phyloP scores from a whole-genome alignment of 768 basidiomycete genomes.

The Russula abietina region DNA sequence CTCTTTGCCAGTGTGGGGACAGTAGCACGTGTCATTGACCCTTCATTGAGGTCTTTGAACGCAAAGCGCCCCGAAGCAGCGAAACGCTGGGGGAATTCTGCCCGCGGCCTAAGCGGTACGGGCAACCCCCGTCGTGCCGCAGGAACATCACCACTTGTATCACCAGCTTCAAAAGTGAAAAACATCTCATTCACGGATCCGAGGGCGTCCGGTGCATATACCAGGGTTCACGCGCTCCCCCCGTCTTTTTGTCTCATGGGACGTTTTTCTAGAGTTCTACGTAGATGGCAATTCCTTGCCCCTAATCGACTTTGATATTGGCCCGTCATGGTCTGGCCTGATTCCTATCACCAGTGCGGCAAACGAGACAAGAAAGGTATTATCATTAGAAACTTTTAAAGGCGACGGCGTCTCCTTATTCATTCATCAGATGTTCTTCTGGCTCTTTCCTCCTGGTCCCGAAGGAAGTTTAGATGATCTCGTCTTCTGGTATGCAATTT shows the following conservation, averaged over 20 bases:
- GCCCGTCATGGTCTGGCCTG: conserved; percentile 70
- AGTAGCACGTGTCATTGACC: neutral
- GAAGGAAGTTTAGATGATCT: conserved; percentile 65
- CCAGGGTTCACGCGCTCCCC: neutral
- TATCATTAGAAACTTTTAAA: conserved; percentile 9
- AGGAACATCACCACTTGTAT: conserved; percentile 7
- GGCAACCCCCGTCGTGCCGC: neutral
- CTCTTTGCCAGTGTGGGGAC: neutral
- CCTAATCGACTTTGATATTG: conserved; percentile 64
- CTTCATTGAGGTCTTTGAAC: neutral
- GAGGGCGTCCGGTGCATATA: conserved; percentile 47
- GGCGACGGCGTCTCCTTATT: neutral
- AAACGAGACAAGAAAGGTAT: conserved; percentile 65
- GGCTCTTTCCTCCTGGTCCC: conserved; percentile 78
- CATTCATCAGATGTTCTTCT: conserved; percentile 60
- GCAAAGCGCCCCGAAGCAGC: conserved; percentile 15
- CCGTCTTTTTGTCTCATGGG: neutral
- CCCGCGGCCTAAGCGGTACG: neutral
- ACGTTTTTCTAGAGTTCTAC: conserved; percentile 50
- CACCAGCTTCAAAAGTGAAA: conserved; percentile 35
- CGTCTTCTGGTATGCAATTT: conserved; percentile 54
- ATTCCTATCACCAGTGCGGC: conserved; percentile 52
- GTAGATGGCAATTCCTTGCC: conserved; percentile 64
- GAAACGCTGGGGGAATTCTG: conserved; percentile 10
- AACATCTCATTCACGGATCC: conserved; percentile 71